These are phyloP conservation scores for Iris macrosiphon DNA, from an alignment of 106 monocot species.

Conservation along the genomic window DNA sequence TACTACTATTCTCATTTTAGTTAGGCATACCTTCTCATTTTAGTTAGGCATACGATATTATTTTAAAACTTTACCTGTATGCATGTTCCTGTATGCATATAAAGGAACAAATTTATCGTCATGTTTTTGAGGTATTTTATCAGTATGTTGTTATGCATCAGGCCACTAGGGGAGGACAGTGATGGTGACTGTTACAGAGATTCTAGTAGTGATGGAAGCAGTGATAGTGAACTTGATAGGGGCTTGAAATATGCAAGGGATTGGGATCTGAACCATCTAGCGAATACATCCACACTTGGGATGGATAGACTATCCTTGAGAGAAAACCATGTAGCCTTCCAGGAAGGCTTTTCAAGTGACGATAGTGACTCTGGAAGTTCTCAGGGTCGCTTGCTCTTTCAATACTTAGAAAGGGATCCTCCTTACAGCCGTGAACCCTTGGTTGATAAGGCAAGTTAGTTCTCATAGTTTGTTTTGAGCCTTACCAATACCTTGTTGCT, in stretches of 20 bases:
- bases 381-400: slow-evolving; percentile 35
- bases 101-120: too few species aligned
- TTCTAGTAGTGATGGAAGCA: slow-evolving; percentile 55
- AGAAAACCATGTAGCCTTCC: slow-evolving; percentile 5
- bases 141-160: neutral
- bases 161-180: slow-evolving; percentile 27
- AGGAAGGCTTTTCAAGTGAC: slow-evolving; percentile 49
- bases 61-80: too few species aligned
- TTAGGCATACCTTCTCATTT: too few species aligned
- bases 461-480: neutral
- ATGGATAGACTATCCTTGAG: slow-evolving; percentile 18
- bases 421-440: slow-evolving; percentile 67
- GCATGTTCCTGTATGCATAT: too few species aligned
- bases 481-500: neutral
- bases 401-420: slow-evolving; percentile 46
- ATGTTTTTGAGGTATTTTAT: too few species aligned
- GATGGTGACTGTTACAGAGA: slow-evolving; percentile 35
- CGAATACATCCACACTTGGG: neutral
- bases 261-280: slow-evolving; percentile 8
- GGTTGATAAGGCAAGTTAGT: slow-evolving; percentile 48
- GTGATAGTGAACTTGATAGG: slow-evolving; percentile 52
- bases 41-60: too few species aligned
- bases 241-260: slow-evolving; percentile 18
- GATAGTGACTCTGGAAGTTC: slow-evolving; percentile 31
- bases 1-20: too few species aligned